These are phyloP conservation scores for Grosmannia penicillata DNA, from an alignment of 2,329 filamentous ascomycete genomes.

Conservation along the genomic window DNA sequence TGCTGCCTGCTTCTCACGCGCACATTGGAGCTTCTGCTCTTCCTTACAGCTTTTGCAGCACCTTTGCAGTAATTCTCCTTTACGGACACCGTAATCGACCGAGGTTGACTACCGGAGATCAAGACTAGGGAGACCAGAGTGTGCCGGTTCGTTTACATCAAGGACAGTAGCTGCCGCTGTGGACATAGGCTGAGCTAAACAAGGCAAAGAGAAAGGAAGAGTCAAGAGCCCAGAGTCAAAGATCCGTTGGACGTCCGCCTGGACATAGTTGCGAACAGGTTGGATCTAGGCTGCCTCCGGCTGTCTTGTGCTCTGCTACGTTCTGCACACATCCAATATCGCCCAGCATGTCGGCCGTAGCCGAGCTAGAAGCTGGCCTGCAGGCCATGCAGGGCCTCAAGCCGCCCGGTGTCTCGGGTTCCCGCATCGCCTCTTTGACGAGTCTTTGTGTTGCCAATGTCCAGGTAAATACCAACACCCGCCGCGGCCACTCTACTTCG, in stretches of 20 bases:
- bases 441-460: constrained; percentile 77
- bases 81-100: constrained; percentile 5
- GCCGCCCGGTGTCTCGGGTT: constrained; percentile 84
- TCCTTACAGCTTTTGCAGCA: constrained; percentile 1
- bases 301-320: too few species aligned
- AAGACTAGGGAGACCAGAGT: constrained; percentile 2
- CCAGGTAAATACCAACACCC: constrained; percentile 50
- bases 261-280: too few species aligned
- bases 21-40: neutral
- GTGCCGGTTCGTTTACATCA: too few species aligned
- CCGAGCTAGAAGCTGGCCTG: constrained; percentile 79
- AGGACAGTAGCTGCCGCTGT: neutral
- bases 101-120: constrained; percentile 1
- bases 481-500: neutral
- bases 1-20: constrained; percentile 1
- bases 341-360: constrained; percentile 57
- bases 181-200: too few species aligned
- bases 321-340: constrained; percentile 17
- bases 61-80: constrained; percentile 12
- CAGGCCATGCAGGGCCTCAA: constrained; percentile 86
- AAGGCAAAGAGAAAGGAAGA: neutral
- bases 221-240: too few species aligned
- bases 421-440: constrained; percentile 79
- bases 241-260: too few species aligned
- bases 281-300: too few species aligned